Evolutionary conservation across 805 yeast species (phyloP).

Genomic region (Candida patagonica): DNA sequence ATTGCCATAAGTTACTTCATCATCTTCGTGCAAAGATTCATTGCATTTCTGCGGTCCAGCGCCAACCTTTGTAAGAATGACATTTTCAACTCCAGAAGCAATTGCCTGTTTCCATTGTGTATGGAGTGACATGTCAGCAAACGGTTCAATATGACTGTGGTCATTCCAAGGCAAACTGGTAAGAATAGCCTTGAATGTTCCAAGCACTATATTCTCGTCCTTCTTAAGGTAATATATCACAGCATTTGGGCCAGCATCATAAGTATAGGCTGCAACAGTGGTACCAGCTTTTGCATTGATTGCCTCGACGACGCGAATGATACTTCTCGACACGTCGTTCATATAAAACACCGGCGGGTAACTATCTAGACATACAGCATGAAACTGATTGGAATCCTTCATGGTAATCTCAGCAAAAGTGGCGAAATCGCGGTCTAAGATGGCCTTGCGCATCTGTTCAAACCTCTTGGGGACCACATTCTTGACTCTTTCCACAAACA

Average conservation of each 20-base stretch:
- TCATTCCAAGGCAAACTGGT: constrained; percentile 52
- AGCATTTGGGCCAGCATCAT: constrained; percentile 99
- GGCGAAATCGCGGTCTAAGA: constrained; percentile 62
- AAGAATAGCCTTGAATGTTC: constrained; percentile 56
- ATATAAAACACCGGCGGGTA: constrained; percentile 92
- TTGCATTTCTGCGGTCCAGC: constrained; percentile 61
- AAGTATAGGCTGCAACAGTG: constrained; percentile 88
- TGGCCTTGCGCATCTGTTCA: constrained; percentile 70
- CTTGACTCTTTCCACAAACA: constrained; percentile 69
- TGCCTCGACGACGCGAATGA: constrained; percentile 68
- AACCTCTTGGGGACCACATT: constrained; percentile 84
- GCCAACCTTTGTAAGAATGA: constrained; percentile 81
- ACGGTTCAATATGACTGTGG: constrained; percentile 20
- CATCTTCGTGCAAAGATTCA: constrained; percentile 1
- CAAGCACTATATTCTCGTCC: constrained; percentile 66
- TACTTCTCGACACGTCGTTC: constrained; percentile 80
- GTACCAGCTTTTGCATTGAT: constrained; percentile 58
- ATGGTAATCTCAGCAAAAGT: constrained; percentile 85
- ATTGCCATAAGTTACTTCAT: too few species aligned
- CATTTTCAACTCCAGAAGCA: constrained; percentile 65
- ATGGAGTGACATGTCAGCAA: constrained; percentile 9
- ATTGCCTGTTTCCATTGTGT: constrained; percentile 43
- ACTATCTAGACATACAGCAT: constrained; percentile 94
- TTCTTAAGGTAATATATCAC: constrained; percentile 79
- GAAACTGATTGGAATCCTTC: constrained; percentile 96